phyloP scores from a whole-genome alignment of 495 filamentous ascomycete genomes.

The Talaromyces stipitatus region DNA sequence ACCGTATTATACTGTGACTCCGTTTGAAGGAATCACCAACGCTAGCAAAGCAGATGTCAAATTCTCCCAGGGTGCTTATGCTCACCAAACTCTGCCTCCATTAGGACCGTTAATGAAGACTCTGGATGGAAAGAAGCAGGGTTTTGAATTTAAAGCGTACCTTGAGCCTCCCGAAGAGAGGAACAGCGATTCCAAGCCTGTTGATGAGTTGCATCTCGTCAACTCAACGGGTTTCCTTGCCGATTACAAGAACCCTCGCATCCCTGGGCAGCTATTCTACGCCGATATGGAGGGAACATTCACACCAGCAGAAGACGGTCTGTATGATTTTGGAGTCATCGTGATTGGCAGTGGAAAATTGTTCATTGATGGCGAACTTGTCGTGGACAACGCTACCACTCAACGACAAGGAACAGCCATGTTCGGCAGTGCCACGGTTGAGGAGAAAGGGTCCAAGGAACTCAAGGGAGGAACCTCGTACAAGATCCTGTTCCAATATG shows the following conservation, averaged over 20 bases:
- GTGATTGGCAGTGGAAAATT: slow-evolving; percentile 67
- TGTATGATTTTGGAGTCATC: slow-evolving; percentile 70
- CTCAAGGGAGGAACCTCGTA: slow-evolving; percentile 55
- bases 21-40: slow-evolving; percentile 56
- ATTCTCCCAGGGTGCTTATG: slow-evolving; percentile 46
- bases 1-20: slow-evolving; percentile 69
- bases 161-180: slow-evolving; percentile 42
- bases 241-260: slow-evolving; percentile 54
- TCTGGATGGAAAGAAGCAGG: slow-evolving; percentile 32
- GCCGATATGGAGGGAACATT: slow-evolving; percentile 54
- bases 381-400: slow-evolving; percentile 61
- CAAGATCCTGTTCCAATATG: slow-evolving; percentile 55
- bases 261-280: slow-evolving; percentile 47
- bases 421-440: slow-evolving; percentile 52
- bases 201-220: slow-evolving; percentile 47
- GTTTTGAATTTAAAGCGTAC: slow-evolving; percentile 54
- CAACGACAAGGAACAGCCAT: slow-evolving; percentile 55
- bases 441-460: slow-evolving; percentile 48
- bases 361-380: slow-evolving; percentile 58
- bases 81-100: slow-evolving; percentile 52
- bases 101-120: slow-evolving; percentile 45
- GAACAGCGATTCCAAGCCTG: slow-evolving; percentile 29
- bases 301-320: slow-evolving; percentile 52
- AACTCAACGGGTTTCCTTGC: slow-evolving; percentile 51
- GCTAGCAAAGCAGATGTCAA: slow-evolving; percentile 42